Conservation (phyloP, 441 rosid species). For the Pelargonium australe region DNA sequence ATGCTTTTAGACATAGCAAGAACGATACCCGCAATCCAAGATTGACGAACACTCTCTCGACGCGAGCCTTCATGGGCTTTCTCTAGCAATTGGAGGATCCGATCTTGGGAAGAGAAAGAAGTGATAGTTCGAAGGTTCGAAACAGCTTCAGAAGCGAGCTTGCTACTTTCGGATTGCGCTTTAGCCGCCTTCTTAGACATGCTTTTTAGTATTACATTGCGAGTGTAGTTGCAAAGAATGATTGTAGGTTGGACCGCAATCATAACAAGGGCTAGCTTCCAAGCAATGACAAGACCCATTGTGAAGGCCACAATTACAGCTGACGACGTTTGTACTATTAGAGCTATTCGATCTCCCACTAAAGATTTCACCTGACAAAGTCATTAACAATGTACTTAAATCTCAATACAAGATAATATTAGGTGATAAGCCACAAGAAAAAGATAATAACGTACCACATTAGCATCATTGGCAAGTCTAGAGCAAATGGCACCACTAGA, state of each 20-base stretch:
- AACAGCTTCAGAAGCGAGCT: constrained; percentile 16
- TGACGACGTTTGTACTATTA: constrained; percentile 10
- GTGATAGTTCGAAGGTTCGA: constrained; percentile 16
- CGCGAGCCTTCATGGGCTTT: constrained; percentile 4
- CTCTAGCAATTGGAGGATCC: constrained; percentile 10
- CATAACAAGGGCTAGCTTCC: constrained; percentile 14
- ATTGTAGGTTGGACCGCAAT: constrained; percentile 17
- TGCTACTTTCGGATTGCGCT: constrained; percentile 12
- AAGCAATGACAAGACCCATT: constrained; percentile 5
- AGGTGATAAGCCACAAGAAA: not conserved
- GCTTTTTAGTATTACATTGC: constrained; percentile 5
- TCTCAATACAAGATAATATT: not conserved
- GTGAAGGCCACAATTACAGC: constrained; percentile 12
- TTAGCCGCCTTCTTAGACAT: constrained; percentile 12
- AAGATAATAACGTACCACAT: constrained; percentile 11
- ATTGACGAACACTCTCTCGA: constrained; percentile 11
- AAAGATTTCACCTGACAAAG: constrained; percentile 2
- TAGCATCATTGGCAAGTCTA: constrained; percentile 22
- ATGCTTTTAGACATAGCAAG: constrained; percentile 9
- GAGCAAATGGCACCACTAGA: constrained; percentile 18
- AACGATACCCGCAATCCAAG: constrained; percentile 16
- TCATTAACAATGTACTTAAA: too few species aligned
- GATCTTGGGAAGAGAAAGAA: constrained; percentile 8
- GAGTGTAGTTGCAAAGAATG: constrained; percentile 5
- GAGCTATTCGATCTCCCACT: constrained; percentile 11